These are phyloP conservation scores for Alternaria sp. DNA, from an alignment of 2,329 filamentous ascomycete genomes.

Conservation along the genomic window DNA sequence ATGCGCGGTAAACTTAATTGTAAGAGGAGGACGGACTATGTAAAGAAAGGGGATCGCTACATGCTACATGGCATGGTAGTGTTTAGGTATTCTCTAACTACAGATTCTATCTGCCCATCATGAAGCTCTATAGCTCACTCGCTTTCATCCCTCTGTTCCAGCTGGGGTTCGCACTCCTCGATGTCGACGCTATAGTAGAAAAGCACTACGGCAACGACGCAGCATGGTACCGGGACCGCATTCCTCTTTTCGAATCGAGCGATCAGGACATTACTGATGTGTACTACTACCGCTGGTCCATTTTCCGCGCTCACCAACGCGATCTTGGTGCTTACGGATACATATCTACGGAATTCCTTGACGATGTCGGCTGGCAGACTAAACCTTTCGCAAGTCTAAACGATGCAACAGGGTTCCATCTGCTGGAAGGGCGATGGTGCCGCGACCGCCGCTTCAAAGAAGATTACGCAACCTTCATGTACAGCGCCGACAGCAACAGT, in stretches of 20 bases:
- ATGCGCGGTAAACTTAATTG: not conserved
- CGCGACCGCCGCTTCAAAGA: conserved; percentile 54
- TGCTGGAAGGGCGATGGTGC: conserved; percentile 54
- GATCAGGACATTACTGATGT: conserved; percentile 50
- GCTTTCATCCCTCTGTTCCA: not conserved
- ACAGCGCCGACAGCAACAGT: conserved; percentile 48
- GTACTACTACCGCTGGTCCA: conserved; percentile 56
- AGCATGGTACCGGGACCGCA: conserved; percentile 49
- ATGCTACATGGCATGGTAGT: not conserved
- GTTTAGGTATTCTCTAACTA: not conserved
- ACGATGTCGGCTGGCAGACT: conserved; percentile 53
- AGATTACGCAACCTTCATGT: conserved; percentile 53
- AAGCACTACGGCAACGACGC: conserved; percentile 52
- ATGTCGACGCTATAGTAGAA: conserved; percentile 31
- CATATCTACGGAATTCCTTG: conserved; percentile 55
- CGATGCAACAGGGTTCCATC: conserved; percentile 54
- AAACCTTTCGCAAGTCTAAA: conserved; percentile 53
- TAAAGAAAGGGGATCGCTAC: not conserved
- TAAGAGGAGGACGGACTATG: not conserved
- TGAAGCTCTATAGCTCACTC: not conserved
- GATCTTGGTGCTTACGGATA: conserved; percentile 52
- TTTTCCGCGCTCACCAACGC: conserved; percentile 54
- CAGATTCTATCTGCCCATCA: not conserved
- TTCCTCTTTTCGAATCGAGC: conserved; percentile 51
- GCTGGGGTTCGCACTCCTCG: conserved; percentile 18